A percentile compares a stretch with the other conserved stretches of the same genome.
These are phyloP conservation scores for Phanerochaete carnosa DNA, from an alignment of 768 basidiomycete genomes.

Conservation along the genomic window DNA sequence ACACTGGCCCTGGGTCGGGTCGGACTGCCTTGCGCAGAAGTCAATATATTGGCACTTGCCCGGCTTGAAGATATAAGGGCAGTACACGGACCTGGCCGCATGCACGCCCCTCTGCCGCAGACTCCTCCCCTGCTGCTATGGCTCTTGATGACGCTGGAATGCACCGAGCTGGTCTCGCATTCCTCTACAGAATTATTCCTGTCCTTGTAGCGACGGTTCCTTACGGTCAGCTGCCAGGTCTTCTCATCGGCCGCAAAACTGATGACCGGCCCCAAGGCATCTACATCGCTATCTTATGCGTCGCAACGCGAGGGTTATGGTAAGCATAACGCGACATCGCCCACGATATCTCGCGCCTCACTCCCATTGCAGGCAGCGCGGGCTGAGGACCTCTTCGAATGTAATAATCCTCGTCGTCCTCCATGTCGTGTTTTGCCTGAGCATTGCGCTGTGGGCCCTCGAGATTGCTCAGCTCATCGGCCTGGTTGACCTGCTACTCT, in stretches of 20 bases:
- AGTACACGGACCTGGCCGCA: too few species aligned
- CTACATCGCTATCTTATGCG: conserved; percentile 4
- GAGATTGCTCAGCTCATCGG: conserved; percentile 10
- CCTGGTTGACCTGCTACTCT: conserved; percentile 7
- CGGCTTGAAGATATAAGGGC: too few species aligned
- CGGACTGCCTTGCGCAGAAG: too few species aligned
- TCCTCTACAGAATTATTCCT: conserved; percentile 6
- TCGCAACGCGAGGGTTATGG: conserved; percentile 1
- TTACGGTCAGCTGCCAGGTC: not conserved
- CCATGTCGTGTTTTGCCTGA: conserved; percentile 5
- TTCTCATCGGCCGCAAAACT: not conserved
- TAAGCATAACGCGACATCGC: not conserved
- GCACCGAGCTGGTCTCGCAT: conserved; percentile 8
- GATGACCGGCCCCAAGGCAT: not conserved
- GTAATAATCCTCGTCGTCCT: not conserved
- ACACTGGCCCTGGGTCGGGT: too few species aligned
- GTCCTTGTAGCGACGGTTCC: conserved; percentile 5
- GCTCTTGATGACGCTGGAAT: conserved; percentile 3
- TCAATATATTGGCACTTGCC: too few species aligned
- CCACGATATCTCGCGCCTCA: not conserved
- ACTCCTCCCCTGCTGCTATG: too few species aligned
- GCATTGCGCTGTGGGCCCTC: conserved; percentile 9
- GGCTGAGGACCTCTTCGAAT: not conserved
- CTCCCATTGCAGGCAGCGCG: not conserved
- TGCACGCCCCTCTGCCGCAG: too few species aligned